phyloP scores from a whole-genome alignment of 345 rosid species.

The Lenwebbia sp. region DNA sequence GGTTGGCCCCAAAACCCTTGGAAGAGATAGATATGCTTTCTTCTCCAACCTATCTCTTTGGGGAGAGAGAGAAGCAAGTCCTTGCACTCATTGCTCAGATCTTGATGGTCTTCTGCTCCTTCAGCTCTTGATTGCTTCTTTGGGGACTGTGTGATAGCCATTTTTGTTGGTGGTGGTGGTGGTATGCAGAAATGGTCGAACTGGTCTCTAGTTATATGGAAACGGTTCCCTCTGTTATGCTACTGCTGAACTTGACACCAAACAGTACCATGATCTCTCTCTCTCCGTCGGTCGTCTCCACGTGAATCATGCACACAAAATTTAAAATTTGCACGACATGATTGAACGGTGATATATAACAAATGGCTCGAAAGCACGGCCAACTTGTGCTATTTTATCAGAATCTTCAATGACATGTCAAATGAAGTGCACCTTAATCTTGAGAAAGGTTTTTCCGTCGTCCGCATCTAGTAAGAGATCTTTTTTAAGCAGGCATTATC shows the following conservation, averaged over 20 bases:
- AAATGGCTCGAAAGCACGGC: not conserved
- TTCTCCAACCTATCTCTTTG: conserved; percentile 58
- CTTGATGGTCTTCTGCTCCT: conserved; percentile 15
- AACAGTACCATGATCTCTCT: not conserved
- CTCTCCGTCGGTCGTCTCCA: not conserved
- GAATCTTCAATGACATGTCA: not conserved
- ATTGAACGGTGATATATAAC: not conserved
- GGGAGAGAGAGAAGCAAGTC: conserved; percentile 49
- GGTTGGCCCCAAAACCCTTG: conserved; percentile 75
- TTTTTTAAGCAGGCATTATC: not conserved
- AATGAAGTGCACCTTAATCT: not conserved
- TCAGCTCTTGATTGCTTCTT: not conserved
- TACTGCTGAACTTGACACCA: not conserved
- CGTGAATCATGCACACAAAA: not conserved
- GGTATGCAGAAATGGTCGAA: not conserved
- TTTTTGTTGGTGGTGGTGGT: not conserved
- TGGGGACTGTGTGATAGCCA: conserved; percentile 1
- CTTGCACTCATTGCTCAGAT: conserved; percentile 35
- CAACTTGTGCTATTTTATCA: not conserved
- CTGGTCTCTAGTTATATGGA: not conserved
- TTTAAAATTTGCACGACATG: not conserved
- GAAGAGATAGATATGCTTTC: conserved; percentile 35
- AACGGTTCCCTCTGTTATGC: not conserved
- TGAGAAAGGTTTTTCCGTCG: not conserved
- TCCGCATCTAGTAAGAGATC: not conserved